Evolutionary conservation across 176 grass and related monocot species (phyloP), one percentile per base, ranked within the genome.

Genomic region (Musa acuminata): DNA sequence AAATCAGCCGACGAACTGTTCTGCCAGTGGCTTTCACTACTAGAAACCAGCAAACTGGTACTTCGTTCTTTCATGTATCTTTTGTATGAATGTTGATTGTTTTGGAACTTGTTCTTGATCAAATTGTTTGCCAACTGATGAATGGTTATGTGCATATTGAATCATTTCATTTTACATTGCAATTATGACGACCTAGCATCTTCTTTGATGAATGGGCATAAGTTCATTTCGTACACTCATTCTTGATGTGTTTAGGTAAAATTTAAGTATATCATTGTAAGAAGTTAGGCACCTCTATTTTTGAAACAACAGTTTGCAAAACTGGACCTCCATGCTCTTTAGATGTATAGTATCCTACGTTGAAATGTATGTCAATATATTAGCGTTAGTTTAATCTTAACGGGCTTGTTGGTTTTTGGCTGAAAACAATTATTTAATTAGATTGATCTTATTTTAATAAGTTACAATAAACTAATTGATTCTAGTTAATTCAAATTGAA

Each of bases 11-110:
- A 92, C 51, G 64, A 80, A 29, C 83, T 96, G 57, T 92, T 86
- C 84, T 63, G 77, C 13, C 93, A 90, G 77, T 92, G 93, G 90
- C 89, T 96, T 64, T 62, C 88, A 19, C 86, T 91, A 62, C 82
- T 88, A 0, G 84, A 93, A 48, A 91, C 94, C 50, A 57, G 71
- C 14, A 69, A 85, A 25, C 82, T 89, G 75, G 90, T 93, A 82
- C 62, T 75, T 9, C 64, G 64, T 52, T 22, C 13, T 13, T 68
- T 16, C 51, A 69, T 53, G 3, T 14, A 21, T 67, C n/a, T 82
- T 74, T 76, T 17, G 17, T 48, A 78, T 57, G 19, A 35, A 51
- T 13, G 23, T 49, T 70, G 9, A 51, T 51, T 49, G 19, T 20
- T 20, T 51, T 14, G 50, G 22, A 6, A 17, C 35, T 43, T 43